phyloP scores from a whole-genome alignment of 2,329 filamentous ascomycete species.

The Falciphora oryzae region DNA sequence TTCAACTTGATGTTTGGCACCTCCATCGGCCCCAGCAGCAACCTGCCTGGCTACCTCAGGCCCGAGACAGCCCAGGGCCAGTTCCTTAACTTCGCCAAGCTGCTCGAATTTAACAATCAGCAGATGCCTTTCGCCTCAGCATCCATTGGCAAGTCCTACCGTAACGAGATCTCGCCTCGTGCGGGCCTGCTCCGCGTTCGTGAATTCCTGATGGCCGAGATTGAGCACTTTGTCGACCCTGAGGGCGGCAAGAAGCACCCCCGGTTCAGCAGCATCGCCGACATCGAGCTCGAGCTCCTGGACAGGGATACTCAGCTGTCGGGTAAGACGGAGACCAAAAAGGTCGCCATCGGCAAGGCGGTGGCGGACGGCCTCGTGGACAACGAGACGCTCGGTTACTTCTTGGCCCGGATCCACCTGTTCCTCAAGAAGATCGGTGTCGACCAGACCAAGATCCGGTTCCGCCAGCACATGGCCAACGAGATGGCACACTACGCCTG shows the following conservation, averaged over 20 bases:
- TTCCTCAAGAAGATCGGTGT: constrained; percentile 88
- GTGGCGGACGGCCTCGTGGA: constrained; percentile 80
- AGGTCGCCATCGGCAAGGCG: constrained; percentile 76
- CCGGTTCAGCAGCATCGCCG: constrained; percentile 78
- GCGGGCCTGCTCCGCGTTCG: constrained; percentile 88
- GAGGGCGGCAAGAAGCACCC: constrained; percentile 90
- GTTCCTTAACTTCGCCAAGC: constrained; percentile 89
- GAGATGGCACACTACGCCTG: constrained; percentile 83
- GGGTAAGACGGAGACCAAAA: constrained; percentile 71
- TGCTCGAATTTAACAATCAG: constrained; percentile 93
- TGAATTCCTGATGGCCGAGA: constrained; percentile 98
- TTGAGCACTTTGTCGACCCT: constrained; percentile 97
- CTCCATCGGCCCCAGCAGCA: constrained; percentile 81
- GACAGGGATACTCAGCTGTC: constrained; percentile 80
- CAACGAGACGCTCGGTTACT: constrained; percentile 97
- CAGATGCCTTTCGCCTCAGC: constrained; percentile 96
- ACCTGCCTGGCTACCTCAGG: constrained; percentile 76
- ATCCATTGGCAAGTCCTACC: constrained; percentile 95
- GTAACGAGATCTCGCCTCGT: constrained; percentile 94
- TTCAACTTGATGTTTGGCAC: constrained; percentile 99
- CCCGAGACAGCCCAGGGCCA: constrained; percentile 98
- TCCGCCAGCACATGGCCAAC: constrained; percentile 89
- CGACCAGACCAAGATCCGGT: constrained; percentile 82
- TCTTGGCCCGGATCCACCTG: constrained; percentile 85
- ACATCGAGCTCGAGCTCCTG: constrained; percentile 77